Evolutionary conservation across 140 eudicot genomes (phyloP), one percentile per base, ranked within the genome.

Genomic region (Anethum foeniculum): DNA sequence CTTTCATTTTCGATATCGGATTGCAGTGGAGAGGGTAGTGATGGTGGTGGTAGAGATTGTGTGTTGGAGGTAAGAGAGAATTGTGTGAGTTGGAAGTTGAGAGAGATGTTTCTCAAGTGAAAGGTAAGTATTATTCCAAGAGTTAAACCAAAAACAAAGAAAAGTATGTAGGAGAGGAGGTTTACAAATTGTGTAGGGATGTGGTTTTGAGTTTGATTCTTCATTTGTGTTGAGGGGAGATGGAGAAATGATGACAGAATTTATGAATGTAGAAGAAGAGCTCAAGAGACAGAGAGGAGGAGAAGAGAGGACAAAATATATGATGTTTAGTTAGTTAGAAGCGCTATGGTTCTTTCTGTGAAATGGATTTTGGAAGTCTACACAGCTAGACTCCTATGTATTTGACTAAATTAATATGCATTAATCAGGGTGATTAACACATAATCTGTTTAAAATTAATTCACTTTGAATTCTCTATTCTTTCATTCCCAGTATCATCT

Each of bases 111-210:
- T 82, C 81, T 82, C 23, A 88, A 81, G 81, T 86, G 90, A 78
- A 86, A 84, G 36, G 88, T 86, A 76, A 88, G 84, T 19, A 88
- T 58, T 71, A 86, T 76, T 5, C 92, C 90, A 19, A 88, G 67
- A 39, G 89, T 86, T 83, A 88, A 54, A 69, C 89, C 89, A 75
- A 88, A 76, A 5, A 82, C 88, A 85, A 86, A 89, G 88, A 86
- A 81, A 32, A 89, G 76, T 18, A 86, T 56, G 0, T 47, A 30
- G 6, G 81, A 86, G 30, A 89, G 62, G 36, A 89, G 86, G 56
- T 85, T 86, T 34, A 82, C 44, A 12, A 86, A 83, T 7, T 86
- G 90, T 13, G 72, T 67, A 48, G 81, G 85, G 65, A 82, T 49
- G 39, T 75, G 6, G 28, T 8, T 82, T 28, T 76, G 64, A 4